Percentiles rank a stretch among this genome's conserved stretches.
phyloP scores from a whole-genome alignment of 2,329 filamentous ascomycete genomes.

The Cytospora mali region DNA sequence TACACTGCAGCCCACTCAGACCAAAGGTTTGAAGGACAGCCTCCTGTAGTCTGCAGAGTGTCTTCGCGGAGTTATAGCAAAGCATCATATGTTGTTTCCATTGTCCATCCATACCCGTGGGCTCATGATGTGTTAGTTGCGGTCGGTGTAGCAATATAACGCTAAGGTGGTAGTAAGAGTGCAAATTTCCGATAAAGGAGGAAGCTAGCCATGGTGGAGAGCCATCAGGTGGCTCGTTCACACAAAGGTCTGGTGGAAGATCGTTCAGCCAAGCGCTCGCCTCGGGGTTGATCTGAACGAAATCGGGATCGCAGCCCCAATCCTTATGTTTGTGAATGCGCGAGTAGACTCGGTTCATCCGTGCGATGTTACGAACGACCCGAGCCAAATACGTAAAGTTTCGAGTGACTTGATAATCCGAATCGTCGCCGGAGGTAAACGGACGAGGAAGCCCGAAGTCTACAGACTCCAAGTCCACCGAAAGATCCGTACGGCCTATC shows the following conservation, averaged over 20 bases:
- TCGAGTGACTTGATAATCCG: constrained; percentile 76
- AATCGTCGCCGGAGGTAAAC: constrained; percentile 68
- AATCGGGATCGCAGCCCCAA: constrained; percentile 84
- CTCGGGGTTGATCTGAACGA: constrained; percentile 77
- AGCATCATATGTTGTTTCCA: constrained; percentile 90
- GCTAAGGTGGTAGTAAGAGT: constrained; percentile 84
- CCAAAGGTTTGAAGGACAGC: constrained; percentile 76
- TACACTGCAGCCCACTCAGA: constrained; percentile 79
- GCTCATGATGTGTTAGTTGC: constrained; percentile 78
- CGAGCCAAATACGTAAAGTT: constrained; percentile 83
- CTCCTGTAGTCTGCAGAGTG: constrained; percentile 84
- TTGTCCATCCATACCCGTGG: constrained; percentile 67
- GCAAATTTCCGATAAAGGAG: constrained; percentile 85
- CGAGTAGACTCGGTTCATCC: constrained; percentile 75
- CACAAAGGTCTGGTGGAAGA: constrained; percentile 75
- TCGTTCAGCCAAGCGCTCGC: constrained; percentile 76
- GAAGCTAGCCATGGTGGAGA: constrained; percentile 83
- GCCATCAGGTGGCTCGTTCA: constrained; percentile 77
- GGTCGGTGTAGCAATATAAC: constrained; percentile 87
- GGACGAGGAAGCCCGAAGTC: constrained; percentile 70
- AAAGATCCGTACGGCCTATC: constrained; percentile 74
- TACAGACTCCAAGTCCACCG: constrained; percentile 73
- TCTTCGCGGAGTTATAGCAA: constrained; percentile 83
- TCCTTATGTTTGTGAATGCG: constrained; percentile 73
- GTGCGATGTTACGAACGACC: constrained; percentile 75